These are phyloP conservation scores for Ophiosphaerella narmari DNA, from an alignment of 2,329 filamentous ascomycete species.

Conservation along the genomic window DNA sequence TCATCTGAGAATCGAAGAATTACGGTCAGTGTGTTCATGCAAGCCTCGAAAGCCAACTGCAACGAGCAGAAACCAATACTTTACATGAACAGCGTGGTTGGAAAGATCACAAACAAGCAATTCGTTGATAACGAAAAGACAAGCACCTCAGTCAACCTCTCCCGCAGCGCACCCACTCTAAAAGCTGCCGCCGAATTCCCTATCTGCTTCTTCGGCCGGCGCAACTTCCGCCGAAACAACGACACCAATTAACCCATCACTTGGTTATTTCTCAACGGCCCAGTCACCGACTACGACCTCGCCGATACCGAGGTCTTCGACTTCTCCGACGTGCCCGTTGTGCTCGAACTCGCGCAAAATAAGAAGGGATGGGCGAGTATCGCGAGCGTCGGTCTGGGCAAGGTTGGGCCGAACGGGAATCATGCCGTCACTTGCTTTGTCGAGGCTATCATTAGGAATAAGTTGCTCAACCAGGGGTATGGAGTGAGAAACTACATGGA, in stretches of 20 bases:
- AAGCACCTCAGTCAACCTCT: constrained; percentile 29
- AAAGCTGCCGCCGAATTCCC: constrained; percentile 4
- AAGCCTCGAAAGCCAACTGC: constrained; percentile 16
- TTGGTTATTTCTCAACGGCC: constrained; percentile 22
- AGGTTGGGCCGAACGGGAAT: constrained; percentile 6
- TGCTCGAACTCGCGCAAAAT: constrained; percentile 19
- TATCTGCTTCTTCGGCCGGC: constrained; percentile 34
- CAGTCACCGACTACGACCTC: constrained; percentile 28
- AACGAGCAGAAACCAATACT: constrained; percentile 5
- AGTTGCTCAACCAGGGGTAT: constrained; percentile 1
- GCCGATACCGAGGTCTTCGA: constrained; percentile 25
- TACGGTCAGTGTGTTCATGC: constrained; percentile 31
- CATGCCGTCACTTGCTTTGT: constrained; percentile 21
- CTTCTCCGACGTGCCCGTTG: constrained; percentile 25
- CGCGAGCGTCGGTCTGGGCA: constrained; percentile 5
- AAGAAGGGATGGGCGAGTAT: constrained; percentile 7
- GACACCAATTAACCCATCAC: constrained; percentile 86
- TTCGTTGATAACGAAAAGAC: constrained; percentile 27
- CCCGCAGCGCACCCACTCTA: constrained; percentile 22
- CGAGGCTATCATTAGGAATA: constrained; percentile 19
- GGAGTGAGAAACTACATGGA: constrained; percentile 14
- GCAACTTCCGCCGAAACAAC: constrained; percentile 94
- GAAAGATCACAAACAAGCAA: constrained; percentile 22
- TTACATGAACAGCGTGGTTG: constrained; percentile 27
- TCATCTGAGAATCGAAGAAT: constrained; percentile 7